These are phyloP conservation scores for Dictyostelium purpureum DNA, from an alignment of 78 protist species.

Conservation along the genomic window DNA sequence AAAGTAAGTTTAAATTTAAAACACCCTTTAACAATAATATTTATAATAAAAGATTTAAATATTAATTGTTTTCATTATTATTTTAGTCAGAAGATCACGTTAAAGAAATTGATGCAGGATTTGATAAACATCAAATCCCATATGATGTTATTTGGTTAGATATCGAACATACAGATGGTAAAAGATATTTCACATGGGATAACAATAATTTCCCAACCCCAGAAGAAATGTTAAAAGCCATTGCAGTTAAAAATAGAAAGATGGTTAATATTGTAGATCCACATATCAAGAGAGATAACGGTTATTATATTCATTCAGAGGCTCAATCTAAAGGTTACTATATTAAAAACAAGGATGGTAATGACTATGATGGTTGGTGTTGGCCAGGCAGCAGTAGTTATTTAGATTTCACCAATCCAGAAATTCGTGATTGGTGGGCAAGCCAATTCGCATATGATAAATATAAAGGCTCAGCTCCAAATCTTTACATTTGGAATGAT, in stretches of 20 bases:
- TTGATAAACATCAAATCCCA: constrained; percentile 95
- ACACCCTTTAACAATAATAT: constrained; percentile 72
- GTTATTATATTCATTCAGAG: constrained; percentile 92
- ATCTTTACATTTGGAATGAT: constrained; percentile 98
- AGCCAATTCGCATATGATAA: constrained; percentile 77
- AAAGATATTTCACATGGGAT: constrained; percentile 99
- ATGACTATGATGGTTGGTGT: constrained; percentile 97
- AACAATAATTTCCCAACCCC: constrained; percentile 93
- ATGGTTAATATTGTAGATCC: constrained; percentile 99
- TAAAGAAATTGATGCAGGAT: constrained; percentile 83
- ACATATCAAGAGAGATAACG: constrained; percentile 94
- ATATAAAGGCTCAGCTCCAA: constrained; percentile 90
- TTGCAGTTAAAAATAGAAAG: constrained; percentile 88
- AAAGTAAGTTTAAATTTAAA: constrained; percentile 16
- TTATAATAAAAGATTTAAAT: constrained; percentile 41
- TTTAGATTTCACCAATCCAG: constrained; percentile 92
- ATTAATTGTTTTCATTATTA: background rate
- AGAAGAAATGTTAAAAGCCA: constrained; percentile 70
- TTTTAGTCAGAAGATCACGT: constrained; percentile 83
- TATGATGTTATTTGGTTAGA: constrained; percentile 99
- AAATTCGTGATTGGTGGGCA: constrained; percentile 96
- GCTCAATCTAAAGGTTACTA: constrained; percentile 85
- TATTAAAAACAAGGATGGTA: constrained; percentile 87
- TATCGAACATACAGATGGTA: constrained; percentile 99
- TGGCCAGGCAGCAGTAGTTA: constrained; percentile 98